phyloP scores from a whole-genome alignment of 2,329 filamentous ascomycete species.

The Aspergillus calidoustus region DNA sequence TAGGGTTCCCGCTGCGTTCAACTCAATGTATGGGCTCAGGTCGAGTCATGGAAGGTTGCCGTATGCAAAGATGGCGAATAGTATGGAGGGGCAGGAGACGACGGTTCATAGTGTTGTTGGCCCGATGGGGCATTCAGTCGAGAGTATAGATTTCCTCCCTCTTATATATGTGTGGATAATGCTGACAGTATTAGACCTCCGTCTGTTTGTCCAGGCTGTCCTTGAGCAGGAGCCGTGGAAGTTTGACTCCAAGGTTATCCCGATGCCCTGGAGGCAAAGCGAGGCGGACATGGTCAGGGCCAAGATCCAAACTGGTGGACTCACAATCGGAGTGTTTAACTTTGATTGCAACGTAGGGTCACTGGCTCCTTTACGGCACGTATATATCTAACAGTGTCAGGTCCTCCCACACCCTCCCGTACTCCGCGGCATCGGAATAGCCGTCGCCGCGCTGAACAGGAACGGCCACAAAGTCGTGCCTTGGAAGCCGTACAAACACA shows the following conservation, averaged over 20 bases:
- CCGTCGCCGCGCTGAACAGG: slow-evolving; percentile 29
- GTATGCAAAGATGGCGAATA: slow-evolving; percentile 38
- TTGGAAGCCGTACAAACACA: slow-evolving; percentile 32
- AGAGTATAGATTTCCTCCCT: too few species aligned
- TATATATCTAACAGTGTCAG: background rate
- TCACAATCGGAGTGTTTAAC: too few species aligned
- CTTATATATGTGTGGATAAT: too few species aligned
- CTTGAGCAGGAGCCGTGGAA: slow-evolving; percentile 12
- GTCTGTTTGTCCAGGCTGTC: slow-evolving; percentile 10
- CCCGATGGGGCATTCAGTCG: background rate
- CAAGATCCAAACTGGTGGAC: slow-evolving; percentile 25
- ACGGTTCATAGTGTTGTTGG: slow-evolving; percentile 39
- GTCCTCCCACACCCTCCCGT: slow-evolving; percentile 41
- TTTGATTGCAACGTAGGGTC: background rate
- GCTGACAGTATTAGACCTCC: too few species aligned
- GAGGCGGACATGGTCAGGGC: slow-evolving; percentile 30
- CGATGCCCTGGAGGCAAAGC: slow-evolving; percentile 9
- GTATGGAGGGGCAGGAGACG: slow-evolving; percentile 38
- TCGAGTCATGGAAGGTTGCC: slow-evolving; percentile 43
- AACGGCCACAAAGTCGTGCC: slow-evolving; percentile 35
- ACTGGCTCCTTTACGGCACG: too few species aligned
- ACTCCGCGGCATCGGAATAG: slow-evolving; percentile 36
- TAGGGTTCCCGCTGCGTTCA: slow-evolving; percentile 47
- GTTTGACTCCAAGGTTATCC: slow-evolving; percentile 16
- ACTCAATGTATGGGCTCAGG: slow-evolving; percentile 47